Percentiles rank a stretch among this genome's conserved stretches.
Evolutionary conservation across 2,329 filamentous ascomycete genomes (phyloP).

Genomic region (Hypomyces perniciosus): DNA sequence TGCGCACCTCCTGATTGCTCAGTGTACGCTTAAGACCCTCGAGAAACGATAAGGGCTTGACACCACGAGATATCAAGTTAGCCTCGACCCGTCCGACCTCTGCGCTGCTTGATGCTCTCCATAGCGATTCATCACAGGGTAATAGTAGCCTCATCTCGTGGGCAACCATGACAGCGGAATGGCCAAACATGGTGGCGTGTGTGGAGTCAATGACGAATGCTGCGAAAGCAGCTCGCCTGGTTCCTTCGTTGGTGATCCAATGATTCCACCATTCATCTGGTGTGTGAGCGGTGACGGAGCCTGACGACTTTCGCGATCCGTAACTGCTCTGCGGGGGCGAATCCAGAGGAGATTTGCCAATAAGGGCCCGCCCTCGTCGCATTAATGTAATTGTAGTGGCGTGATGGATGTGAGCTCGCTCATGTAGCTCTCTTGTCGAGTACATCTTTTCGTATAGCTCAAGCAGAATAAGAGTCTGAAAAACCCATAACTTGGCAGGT

Average conservation of each 20-base stretch:
- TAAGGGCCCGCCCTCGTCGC: constrained; percentile 85
- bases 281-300: constrained; percentile 58
- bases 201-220: constrained; percentile 95
- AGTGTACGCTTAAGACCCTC: constrained; percentile 87
- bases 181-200: constrained; percentile 96
- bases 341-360: constrained; percentile 77
- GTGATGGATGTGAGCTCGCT: constrained; percentile 93
- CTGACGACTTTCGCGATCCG: constrained; percentile 55
- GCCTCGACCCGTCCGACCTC: constrained; percentile 83
- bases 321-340: constrained; percentile 63
- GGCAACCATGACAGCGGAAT: constrained; percentile 93
- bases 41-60: constrained; percentile 80
- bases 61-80: constrained; percentile 70
- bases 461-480: constrained; percentile 81
- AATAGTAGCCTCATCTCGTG: constrained; percentile 89
- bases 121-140: constrained; percentile 87
- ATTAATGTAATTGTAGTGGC: constrained; percentile 93
- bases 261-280: constrained; percentile 90
- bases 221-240: constrained; percentile 80
- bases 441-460: constrained; percentile 99
- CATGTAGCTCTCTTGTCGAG: constrained; percentile 83
- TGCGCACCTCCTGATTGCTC: constrained; percentile 77
- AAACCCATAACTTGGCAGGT: constrained; percentile 92
- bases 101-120: constrained; percentile 81
- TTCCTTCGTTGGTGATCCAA: constrained; percentile 94